Evolutionary conservation across 768 basidiomycete genomes (phyloP), one percentile per base, ranked within the genome.

Genomic region (Leucocoprinus sp.): DNA sequence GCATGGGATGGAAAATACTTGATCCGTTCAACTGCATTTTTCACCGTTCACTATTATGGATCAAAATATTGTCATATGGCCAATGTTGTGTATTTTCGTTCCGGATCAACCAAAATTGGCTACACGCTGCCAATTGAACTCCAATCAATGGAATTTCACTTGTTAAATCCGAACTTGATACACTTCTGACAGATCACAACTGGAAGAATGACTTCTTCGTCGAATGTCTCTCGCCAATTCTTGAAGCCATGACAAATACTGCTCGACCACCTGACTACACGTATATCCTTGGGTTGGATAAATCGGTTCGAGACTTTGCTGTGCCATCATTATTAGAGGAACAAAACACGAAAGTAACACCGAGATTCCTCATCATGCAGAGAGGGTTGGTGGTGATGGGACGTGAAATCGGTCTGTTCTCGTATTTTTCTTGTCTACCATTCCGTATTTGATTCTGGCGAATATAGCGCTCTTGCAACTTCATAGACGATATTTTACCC

Each of bases 171-270:
- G 26, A 27, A 27, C 5, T 31, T 14, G 31, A 8, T n/a, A 14
- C 14, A 31, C 22, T 22, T 14, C 2, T 26, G 14, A 41, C 51
- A 83, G 82, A 83, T 59, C 81, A 83, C 48, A 71, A 78, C 56
- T 85, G 82, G 82, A 82, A 82, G 54, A 76, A 80, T 52, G 61
- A 65, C 0, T 84, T 85, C 63, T 79, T 81, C 56, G 66, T 72
- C 22, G 55, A 76, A 24, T 82, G 82, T 59, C 66, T 83, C 48
- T 71, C 74, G 7, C 82, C 82, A 2, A 74, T 83, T 38, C 61
- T 83, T 28, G 76, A 81, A 52, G 66, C 71, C 5, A 74, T 76
- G 53, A 71, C 76, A 37, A 37, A 48, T 15, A 66, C 74, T 19
- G 71, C 76, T 4, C 64, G 73, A 31, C 64, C 65, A n/a, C 73